A percentile compares a stretch with the other conserved stretches of the same genome.
These are phyloP conservation scores for Talaromyces albobiverticillius DNA, from an alignment of 2,329 filamentous ascomycete species.

Conservation along the genomic window DNA sequence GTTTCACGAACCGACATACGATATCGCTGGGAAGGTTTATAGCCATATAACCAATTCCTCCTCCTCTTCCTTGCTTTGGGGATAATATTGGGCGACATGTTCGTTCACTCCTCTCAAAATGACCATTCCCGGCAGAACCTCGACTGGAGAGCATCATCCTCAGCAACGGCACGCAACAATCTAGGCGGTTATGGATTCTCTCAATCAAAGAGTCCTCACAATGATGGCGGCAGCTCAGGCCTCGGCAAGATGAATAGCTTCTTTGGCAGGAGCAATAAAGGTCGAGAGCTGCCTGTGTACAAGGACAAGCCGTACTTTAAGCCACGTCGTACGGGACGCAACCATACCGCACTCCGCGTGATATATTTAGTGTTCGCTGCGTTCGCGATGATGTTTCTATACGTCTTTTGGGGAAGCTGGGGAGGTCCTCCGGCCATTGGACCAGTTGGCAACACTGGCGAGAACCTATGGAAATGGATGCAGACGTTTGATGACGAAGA, in stretches of 20 bases:
- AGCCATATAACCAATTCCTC: no score
- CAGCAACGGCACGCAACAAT: constrained; percentile 38
- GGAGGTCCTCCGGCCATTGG: constrained; percentile 21
- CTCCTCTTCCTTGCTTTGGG: not conserved
- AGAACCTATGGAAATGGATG: constrained; percentile 56
- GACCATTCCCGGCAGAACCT: constrained; percentile 65
- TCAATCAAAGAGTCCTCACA: constrained; percentile 17
- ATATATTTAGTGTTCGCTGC: constrained; percentile 54
- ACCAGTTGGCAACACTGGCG: constrained; percentile 32
- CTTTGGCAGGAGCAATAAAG: constrained; percentile 50
- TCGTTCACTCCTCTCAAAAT: constrained; percentile 66
- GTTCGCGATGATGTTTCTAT: constrained; percentile 54
- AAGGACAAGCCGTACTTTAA: constrained; percentile 90
- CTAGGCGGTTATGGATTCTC: constrained; percentile 37
- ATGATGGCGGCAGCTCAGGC: constrained; percentile 44
- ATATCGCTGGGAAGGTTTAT: no score
- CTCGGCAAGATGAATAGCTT: constrained; percentile 62
- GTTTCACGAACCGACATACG: not conserved
- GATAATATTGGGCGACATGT: constrained; percentile 16
- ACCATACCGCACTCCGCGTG: constrained; percentile 64
- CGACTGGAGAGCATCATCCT: constrained; percentile 56
- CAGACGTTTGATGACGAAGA: constrained; percentile 43
- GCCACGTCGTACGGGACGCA: constrained; percentile 54
- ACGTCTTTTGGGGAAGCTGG: constrained; percentile 54
- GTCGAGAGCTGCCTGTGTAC: constrained; percentile 81